These are phyloP conservation scores for Solanum neorickii DNA, from an alignment of 257 asterid species.

Conservation along the genomic window DNA sequence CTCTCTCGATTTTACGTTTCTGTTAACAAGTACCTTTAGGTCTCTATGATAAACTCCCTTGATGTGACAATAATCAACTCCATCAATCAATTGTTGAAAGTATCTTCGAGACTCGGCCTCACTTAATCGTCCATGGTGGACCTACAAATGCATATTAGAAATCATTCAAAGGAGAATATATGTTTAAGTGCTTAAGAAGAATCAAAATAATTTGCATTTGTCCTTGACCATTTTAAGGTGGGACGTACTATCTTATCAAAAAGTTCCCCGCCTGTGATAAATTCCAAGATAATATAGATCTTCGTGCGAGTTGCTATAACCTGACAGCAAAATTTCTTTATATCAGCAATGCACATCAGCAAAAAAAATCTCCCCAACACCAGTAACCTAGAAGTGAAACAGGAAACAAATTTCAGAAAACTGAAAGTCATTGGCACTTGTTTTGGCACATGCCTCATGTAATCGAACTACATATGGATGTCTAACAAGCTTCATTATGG, in stretches of 20 bases:
- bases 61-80: slow-evolving; percentile 91
- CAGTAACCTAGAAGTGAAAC: not conserved
- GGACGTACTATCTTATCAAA: slow-evolving; percentile 90
- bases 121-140: slow-evolving; percentile 88
- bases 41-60: slow-evolving; percentile 96
- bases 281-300: slow-evolving; percentile 94
- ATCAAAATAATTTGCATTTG: not conserved
- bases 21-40: slow-evolving; percentile 52
- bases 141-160: slow-evolving; percentile 27
- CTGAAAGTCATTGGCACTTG: not conserved
- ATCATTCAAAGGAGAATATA: not conserved
- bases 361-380: not conserved
- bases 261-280: slow-evolving; percentile 96
- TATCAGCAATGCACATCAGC: not conserved
- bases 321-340: slow-evolving; percentile 25
- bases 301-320: slow-evolving; percentile 95
- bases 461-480: slow-evolving; percentile 87
- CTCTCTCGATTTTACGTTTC: not conserved
- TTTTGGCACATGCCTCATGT: slow-evolving; percentile 61
- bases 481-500: slow-evolving; percentile 92
- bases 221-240: not conserved
- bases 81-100: slow-evolving; percentile 97
- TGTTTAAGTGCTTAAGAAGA: not conserved
- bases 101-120: slow-evolving; percentile 91
- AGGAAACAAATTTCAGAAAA: not conserved